These are phyloP conservation scores for Paecilomyces sp. DNA, from an alignment of 2,329 filamentous ascomycete species.

Conservation along the genomic window DNA sequence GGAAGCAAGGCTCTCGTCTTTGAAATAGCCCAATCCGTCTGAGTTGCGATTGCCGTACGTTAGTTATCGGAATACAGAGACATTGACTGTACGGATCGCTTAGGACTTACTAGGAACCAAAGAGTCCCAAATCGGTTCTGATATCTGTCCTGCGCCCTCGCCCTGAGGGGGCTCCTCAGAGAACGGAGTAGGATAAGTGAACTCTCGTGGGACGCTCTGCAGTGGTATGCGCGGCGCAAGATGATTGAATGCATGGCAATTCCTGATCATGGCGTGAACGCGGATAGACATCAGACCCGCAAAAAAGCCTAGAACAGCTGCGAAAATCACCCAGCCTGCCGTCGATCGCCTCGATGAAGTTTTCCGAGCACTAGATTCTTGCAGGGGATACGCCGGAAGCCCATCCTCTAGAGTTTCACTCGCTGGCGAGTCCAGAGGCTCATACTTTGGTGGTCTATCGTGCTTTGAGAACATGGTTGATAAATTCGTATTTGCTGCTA, in stretches of 20 bases:
- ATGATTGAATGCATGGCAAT: background rate
- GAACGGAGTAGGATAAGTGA: background rate
- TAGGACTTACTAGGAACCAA: background rate
- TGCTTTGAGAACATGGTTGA: background rate
- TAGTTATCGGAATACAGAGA: background rate
- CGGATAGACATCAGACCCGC: background rate
- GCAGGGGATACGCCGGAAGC: background rate
- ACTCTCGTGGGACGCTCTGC: background rate
- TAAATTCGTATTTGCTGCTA: background rate
- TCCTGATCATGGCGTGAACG: background rate
- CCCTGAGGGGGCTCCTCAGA: background rate
- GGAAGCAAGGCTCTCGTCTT: slow-evolving; percentile 10
- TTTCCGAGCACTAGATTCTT: background rate
- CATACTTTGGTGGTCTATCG: background rate
- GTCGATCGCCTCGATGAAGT: background rate
- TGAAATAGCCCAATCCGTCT: slow-evolving; percentile 33
- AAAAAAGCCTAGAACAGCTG: background rate
- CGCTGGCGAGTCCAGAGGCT: background rate
- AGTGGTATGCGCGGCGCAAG: background rate
- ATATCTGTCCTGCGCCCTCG: background rate
- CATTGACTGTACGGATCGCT: slow-evolving; percentile 7
- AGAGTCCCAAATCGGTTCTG: background rate
- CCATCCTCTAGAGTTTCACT: background rate
- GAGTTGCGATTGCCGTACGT: background rate
- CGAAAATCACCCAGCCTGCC: background rate